These are phyloP conservation scores for Periglandula ipomoeae DNA, from an alignment of 2,329 filamentous ascomycete species.

Conservation along the genomic window DNA sequence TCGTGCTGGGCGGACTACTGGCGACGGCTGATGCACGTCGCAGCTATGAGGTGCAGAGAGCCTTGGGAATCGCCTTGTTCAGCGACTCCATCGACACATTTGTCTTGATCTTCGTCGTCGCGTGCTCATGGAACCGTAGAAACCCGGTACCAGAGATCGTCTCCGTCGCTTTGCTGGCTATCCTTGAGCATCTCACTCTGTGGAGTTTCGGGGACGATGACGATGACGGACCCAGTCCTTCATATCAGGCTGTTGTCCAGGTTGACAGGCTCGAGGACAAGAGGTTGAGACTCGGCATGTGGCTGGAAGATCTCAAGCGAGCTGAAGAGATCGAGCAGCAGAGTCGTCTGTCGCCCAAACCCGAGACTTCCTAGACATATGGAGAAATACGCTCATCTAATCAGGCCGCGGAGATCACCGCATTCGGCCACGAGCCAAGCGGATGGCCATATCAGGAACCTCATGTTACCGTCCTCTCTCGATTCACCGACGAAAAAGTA, in stretches of 20 bases:
- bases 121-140: slow-evolving; percentile 20
- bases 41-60: slow-evolving; percentile 19
- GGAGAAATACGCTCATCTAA: no score
- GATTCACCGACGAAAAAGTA: no score
- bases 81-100: slow-evolving; percentile 26
- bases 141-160: slow-evolving; percentile 20
- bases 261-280: slow-evolving; percentile 17
- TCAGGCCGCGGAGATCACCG: no score
- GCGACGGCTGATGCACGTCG: slow-evolving; percentile 15
- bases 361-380: neutral
- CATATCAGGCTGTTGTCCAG: slow-evolving; percentile 7
- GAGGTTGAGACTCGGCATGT: slow-evolving; percentile 21
- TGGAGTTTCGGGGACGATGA: slow-evolving; percentile 24
- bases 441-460: no score
- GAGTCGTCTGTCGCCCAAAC: neutral
- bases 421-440: neutral
- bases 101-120: slow-evolving; percentile 24
- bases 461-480: no score
- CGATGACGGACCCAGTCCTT: slow-evolving; percentile 8
- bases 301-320: slow-evolving; percentile 20
- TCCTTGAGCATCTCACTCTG: slow-evolving; percentile 23
- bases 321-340: slow-evolving; percentile 3
- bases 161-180: slow-evolving; percentile 20
- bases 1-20: slow-evolving; percentile 21
- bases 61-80: slow-evolving; percentile 20